Evolutionary conservation across 345 rosid species (phyloP).

Genomic region (Aquilaria malaccensis): DNA sequence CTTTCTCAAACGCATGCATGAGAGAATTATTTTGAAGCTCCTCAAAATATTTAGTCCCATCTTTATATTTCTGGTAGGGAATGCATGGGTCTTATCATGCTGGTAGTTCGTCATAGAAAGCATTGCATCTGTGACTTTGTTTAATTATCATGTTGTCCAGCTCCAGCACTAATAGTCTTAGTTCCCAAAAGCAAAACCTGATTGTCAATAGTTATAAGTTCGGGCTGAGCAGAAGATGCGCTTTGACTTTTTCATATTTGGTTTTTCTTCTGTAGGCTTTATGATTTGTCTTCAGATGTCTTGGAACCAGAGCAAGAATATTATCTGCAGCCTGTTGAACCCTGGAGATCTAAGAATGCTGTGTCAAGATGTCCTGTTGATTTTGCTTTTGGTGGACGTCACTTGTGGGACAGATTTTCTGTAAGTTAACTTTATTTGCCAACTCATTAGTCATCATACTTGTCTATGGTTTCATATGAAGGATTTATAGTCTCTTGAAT

Average conservation of each 20-base stretch:
- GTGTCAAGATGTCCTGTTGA: constrained; percentile 77
- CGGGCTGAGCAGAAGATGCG: no score
- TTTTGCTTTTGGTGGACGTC: constrained; percentile 86
- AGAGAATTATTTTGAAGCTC: no score
- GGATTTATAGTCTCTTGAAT: neutral
- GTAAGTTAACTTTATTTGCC: constrained; percentile 43
- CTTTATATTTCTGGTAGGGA: no score
- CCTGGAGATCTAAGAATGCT: constrained; percentile 70
- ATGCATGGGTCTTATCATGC: no score
- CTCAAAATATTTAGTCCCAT: no score
- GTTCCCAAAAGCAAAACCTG: no score
- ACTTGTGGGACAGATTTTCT: constrained; percentile 90
- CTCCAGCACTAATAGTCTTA: no score
- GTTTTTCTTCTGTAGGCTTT: constrained; percentile 47
- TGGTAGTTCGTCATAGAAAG: no score
- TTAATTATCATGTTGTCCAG: no score
- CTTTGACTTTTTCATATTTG: neutral
- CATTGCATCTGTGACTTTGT: no score
- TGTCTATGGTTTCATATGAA: neutral
- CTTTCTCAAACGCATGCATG: no score
- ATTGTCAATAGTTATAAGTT: no score
- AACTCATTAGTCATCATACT: neutral
- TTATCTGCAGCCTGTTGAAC: constrained; percentile 87
- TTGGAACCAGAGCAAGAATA: constrained; percentile 92
- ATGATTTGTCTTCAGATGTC: constrained; percentile 65